phyloP scores from a whole-genome alignment of 306 rosid genomes.

The Castanea crenata region DNA sequence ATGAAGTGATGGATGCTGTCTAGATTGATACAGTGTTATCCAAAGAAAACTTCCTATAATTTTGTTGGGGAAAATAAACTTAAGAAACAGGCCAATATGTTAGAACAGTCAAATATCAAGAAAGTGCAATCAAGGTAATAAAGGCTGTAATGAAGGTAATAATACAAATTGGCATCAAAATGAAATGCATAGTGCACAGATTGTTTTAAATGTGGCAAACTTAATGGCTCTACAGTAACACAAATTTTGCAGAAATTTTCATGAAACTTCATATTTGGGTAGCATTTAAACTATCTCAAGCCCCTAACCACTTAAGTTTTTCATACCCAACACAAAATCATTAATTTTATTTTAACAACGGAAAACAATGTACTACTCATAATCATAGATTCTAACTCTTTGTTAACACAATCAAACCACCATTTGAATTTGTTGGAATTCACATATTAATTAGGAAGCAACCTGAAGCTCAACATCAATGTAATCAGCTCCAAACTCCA shows the following conservation, averaged over 20 bases:
- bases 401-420: not conserved
- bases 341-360: not conserved
- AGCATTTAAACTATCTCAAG: constrained; percentile 14
- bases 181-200: not conserved
- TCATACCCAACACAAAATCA: not conserved
- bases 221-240: not conserved
- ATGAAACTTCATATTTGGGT: not conserved
- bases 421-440: not conserved
- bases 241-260: not conserved
- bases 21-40: not conserved
- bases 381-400: not conserved
- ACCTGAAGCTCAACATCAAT: constrained; percentile 89
- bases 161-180: not conserved
- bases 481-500: constrained; percentile 85
- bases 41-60: not conserved
- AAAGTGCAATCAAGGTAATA: constrained; percentile 3
- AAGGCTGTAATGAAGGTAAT: not conserved
- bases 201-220: not conserved
- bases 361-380: not conserved
- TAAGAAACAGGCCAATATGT: constrained; percentile 1
- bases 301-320: not conserved
- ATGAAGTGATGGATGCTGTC: not conserved
- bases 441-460: constrained; percentile 11
- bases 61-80: not conserved
- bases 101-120: not conserved